Evolutionary conservation across 345 rosid genomes (phyloP).

Genomic region (Clarkia xantiana): DNA sequence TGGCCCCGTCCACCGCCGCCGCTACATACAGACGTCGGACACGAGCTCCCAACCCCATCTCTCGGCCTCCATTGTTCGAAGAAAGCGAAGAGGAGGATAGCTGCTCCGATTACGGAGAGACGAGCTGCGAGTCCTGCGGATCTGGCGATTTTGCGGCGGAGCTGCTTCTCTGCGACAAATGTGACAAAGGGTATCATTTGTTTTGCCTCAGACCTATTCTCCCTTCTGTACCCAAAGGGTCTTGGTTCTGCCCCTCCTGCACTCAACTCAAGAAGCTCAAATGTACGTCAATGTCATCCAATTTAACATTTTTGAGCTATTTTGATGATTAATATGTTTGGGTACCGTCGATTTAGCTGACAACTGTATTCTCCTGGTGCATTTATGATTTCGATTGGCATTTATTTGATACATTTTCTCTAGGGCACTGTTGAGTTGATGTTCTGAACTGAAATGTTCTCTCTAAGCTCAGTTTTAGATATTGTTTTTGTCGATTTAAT

Average conservation of each 20-base stretch:
- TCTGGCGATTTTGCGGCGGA: constrained; percentile 48
- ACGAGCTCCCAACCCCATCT: constrained; percentile 29
- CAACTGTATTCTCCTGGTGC: too few species aligned
- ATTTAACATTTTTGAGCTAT: too few species aligned
- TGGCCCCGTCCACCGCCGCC: constrained; percentile 4
- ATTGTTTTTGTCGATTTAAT: too few species aligned
- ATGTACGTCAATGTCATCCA: constrained; percentile 24
- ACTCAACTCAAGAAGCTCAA: constrained; percentile 37
- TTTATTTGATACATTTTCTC: too few species aligned
- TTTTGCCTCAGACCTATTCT: constrained; percentile 84
- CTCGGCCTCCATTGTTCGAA: background rate
- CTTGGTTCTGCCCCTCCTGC: constrained; percentile 72
- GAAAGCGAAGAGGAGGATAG: background rate
- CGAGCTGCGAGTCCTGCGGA: constrained; percentile 53
- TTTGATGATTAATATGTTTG: too few species aligned
- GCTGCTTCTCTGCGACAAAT: constrained; percentile 76
- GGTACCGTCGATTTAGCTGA: too few species aligned
- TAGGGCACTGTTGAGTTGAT: too few species aligned
- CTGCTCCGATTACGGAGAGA: constrained; percentile 19
- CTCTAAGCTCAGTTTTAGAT: too few species aligned
- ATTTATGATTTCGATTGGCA: too few species aligned
- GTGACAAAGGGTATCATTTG: constrained; percentile 70
- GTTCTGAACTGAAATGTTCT: too few species aligned
- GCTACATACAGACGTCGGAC: constrained; percentile 29
- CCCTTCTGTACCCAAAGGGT: constrained; percentile 69